Evolutionary conservation across 2,329 filamentous ascomycete genomes (phyloP), one percentile per base, ranked within the genome.

Genomic region (Neophaeococcomyces aloes): DNA sequence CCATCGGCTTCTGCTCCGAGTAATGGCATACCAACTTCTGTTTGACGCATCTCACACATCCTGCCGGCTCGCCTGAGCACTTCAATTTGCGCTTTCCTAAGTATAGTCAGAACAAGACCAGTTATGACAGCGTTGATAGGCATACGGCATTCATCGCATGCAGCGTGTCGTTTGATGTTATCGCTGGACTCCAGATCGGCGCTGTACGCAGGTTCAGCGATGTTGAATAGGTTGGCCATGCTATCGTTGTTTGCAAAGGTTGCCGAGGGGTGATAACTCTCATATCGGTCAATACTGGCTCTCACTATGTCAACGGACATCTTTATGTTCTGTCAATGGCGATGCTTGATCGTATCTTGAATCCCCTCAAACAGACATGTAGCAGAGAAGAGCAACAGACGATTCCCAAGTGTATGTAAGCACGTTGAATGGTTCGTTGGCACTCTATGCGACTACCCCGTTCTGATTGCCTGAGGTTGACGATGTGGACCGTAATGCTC

Each of bases 61-160:
- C 67, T 7, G 51, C 52, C n/a, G 54, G 38, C 45, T 69, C 65
- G 2, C 67, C 66, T 1, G 67, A 68, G 55, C 67, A 70, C 59
- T 68, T 69, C 44, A 70, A 53, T 50, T 70, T 70, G 32, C 67
- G 61, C 51, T 65, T 65, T 47, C 67, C 67, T 70, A 45, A 36
- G 18, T 14, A 33, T 29, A 40, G 48, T 19, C 39, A 18, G 29
- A 47, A 54, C 29, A 17, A 7, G 5, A 29, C n/a, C 14, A 44
- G 31, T 54, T 18, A 36, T 58, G 38, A 49, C 46, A 46, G 44
- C 43, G 37, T 25, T 21, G 23, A 40, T n/a, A 35, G 23, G 54
- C 66, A 50, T 63, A 70, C 67, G 61, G 52, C 67, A 70, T 49
- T 70, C 67, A 51, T 70, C 67, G 51, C 67, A 70, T 34, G 67